Conservation (phyloP, 2,329 filamentous ascomycete genomes). For the Gaeumannomyces tritici region DNA sequence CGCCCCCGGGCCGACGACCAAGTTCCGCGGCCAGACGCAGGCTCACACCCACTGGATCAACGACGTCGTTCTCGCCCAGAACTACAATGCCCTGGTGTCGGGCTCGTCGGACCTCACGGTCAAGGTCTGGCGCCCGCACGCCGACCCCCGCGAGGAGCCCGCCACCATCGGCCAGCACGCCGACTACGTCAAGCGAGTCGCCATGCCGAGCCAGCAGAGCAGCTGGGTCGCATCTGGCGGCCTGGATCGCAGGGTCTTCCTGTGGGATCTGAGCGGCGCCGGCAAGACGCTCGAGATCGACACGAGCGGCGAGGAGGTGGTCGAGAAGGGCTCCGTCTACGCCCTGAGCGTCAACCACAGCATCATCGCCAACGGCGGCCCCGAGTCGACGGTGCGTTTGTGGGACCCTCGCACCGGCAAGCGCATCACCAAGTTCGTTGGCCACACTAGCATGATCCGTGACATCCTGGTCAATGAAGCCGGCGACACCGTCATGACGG, state of each 20-base stretch:
- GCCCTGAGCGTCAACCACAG: constrained; percentile 71
- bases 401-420: constrained; percentile 89
- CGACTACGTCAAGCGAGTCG: constrained; percentile 94
- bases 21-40: constrained; percentile 51
- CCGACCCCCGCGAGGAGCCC: constrained; percentile 55
- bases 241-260: constrained; percentile 79
- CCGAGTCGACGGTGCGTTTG: constrained; percentile 83
- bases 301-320: constrained; percentile 70
- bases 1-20: constrained; percentile 36
- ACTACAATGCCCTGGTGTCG: constrained; percentile 72
- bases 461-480: constrained; percentile 83
- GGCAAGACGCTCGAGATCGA: constrained; percentile 85
- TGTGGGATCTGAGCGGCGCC: constrained; percentile 87
- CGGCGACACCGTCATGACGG: constrained; percentile 86
- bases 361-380: constrained; percentile 84
- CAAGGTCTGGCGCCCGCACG: constrained; percentile 79
- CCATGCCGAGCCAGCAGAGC: constrained; percentile 52
- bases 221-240: constrained; percentile 93
- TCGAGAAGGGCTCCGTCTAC: constrained; percentile 92
- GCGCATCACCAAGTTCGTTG: constrained; percentile 90
- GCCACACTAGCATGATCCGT: constrained; percentile 89
- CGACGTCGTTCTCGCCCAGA: constrained; percentile 73
- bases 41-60: constrained; percentile 97
- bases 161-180: constrained; percentile 83
- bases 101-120: constrained; percentile 91